These are phyloP conservation scores for California macrophylla DNA, from an alignment of 441 rosid species.

Conservation along the genomic window DNA sequence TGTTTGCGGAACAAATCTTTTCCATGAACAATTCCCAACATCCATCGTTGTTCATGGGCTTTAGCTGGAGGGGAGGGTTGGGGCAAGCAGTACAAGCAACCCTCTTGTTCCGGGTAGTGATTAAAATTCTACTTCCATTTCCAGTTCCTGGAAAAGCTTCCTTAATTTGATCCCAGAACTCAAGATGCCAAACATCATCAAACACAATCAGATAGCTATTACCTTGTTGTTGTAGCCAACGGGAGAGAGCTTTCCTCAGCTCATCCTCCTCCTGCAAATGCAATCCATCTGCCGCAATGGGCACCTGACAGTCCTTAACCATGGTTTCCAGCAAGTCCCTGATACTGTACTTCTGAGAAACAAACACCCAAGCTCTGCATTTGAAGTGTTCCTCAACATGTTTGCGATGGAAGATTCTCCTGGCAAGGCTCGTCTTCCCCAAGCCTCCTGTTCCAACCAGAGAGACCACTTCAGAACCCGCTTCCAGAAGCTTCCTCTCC, in stretches of 20 bases:
- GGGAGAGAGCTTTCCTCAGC: neutral
- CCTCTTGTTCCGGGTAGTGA: neutral
- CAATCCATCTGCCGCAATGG: neutral
- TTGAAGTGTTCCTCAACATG: neutral
- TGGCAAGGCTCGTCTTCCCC: neutral
- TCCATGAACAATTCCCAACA: neutral
- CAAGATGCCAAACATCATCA: neutral
- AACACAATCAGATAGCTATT: neutral
- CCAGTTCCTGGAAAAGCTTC: neutral
- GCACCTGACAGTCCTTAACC: no score
- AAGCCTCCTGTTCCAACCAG: neutral
- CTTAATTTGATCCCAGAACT: neutral
- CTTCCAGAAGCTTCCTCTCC: neutral
- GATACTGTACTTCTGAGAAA: neutral
- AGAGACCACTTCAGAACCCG: neutral
- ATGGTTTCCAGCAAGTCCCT: neutral
- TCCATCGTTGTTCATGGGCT: neutral
- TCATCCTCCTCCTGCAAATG: neutral
- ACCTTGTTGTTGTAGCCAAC: neutral
- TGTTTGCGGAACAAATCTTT: neutral
- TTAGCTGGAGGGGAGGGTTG: neutral
- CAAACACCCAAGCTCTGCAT: neutral
- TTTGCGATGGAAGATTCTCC: neutral
- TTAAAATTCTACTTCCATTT: neutral
- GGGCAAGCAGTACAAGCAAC: neutral